These are phyloP conservation scores for Penicillium sp. DNA, from an alignment of 2,329 filamentous ascomycete genomes.

Conservation along the genomic window DNA sequence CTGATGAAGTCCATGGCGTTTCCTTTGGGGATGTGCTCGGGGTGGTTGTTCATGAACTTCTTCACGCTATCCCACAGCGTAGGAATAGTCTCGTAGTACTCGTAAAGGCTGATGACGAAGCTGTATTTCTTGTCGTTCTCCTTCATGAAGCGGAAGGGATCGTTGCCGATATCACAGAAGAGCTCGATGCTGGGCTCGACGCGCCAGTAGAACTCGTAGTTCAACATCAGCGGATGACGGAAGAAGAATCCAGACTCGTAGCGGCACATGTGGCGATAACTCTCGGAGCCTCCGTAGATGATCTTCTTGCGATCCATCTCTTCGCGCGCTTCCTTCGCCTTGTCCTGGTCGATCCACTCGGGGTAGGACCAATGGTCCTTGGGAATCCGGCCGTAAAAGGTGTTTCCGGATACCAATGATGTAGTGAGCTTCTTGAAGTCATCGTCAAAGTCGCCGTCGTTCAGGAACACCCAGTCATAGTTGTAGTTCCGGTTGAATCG, in stretches of 20 bases:
- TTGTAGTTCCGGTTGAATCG: conserved; percentile 95
- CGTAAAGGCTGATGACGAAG: conserved; percentile 91
- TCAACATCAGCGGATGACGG: conserved; percentile 85
- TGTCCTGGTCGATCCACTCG: conserved; percentile 91
- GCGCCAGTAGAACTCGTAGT: conserved; percentile 99
- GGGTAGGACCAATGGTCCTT: conserved; percentile 97
- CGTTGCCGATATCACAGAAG: conserved; percentile 92
- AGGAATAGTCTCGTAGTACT: conserved; percentile 94
- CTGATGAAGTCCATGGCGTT: conserved; percentile 92
- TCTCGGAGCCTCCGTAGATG: conserved; percentile 95
- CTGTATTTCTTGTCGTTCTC: conserved; percentile 98
- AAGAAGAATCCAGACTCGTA: conserved; percentile 99
- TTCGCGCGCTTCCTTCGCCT: conserved; percentile 83
- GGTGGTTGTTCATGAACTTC: conserved; percentile 87
- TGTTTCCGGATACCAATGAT: conserved; percentile 86
- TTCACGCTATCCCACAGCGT: conserved; percentile 94
- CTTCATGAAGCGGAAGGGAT: conserved; percentile 94
- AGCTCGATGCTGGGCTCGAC: conserved; percentile 97
- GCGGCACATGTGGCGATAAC: conserved; percentile 98
- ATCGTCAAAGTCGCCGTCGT: conserved; percentile 90
- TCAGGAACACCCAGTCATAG: conserved; percentile 99
- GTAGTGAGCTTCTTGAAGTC: conserved; percentile 90
- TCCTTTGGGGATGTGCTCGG: conserved; percentile 77
- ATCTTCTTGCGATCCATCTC: conserved; percentile 94
- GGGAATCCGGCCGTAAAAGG: conserved; percentile 85